These are phyloP conservation scores for Sphaceloma murrayae DNA, from an alignment of 2,329 filamentous ascomycete genomes.

Conservation along the genomic window DNA sequence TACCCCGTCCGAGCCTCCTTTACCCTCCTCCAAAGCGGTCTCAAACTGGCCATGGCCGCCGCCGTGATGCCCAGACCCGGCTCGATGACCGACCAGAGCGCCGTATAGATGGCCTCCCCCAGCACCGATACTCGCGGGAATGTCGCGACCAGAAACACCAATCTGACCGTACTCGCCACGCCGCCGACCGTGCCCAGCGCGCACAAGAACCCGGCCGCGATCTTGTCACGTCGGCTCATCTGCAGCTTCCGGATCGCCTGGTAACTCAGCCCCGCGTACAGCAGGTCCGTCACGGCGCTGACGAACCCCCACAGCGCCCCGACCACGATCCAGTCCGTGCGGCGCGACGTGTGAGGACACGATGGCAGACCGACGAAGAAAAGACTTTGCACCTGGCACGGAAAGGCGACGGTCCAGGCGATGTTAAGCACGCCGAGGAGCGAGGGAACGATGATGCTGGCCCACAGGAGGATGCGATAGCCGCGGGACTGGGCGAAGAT, in stretches of 20 bases:
- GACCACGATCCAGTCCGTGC: slow-evolving; percentile 10
- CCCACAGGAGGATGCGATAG: slow-evolving; percentile 5
- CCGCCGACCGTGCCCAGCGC: slow-evolving; percentile 6
- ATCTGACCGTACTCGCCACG: neutral
- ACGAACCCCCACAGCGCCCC: slow-evolving; percentile 2
- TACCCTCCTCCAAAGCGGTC: slow-evolving; percentile 23
- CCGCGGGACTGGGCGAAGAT: slow-evolving; percentile 3
- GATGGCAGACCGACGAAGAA: slow-evolving; percentile 10
- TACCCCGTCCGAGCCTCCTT: neutral
- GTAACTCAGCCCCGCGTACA: slow-evolving; percentile 9
- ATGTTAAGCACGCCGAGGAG: slow-evolving; percentile 12
- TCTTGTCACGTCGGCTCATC: neutral
- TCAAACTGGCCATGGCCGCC: slow-evolving; percentile 27
- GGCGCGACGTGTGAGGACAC: neutral
- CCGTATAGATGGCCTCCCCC: slow-evolving; percentile 21
- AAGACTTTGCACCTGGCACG: neutral
- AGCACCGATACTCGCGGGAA: slow-evolving; percentile 20
- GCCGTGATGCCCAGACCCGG: slow-evolving; percentile 30
- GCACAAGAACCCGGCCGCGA: slow-evolving; percentile 4
- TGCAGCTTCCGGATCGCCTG: slow-evolving; percentile 7
- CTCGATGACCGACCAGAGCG: slow-evolving; percentile 27
- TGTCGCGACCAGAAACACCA: slow-evolving; percentile 1
- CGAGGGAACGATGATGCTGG: slow-evolving; percentile 1
- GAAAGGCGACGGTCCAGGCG: slow-evolving; percentile 3
- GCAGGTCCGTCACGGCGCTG: slow-evolving; percentile 6